Base-by-base conservation (phyloP, 208 protist genomes). In the Crithidia expoeki region DNA sequence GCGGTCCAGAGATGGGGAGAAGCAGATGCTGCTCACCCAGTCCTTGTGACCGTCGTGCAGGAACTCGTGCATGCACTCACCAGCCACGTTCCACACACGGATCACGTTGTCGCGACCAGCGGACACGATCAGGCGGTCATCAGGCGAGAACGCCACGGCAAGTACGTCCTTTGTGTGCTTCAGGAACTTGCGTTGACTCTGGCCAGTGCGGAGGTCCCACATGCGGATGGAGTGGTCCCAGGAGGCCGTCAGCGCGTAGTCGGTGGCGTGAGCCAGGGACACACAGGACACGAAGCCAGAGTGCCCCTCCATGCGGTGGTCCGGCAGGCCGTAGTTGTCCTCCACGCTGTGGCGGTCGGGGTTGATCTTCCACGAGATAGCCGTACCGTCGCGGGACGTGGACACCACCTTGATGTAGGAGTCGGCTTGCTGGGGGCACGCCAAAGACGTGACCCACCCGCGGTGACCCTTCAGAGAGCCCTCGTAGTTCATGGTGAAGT, bases 91-190 rank as follows among this genome's bases (percentile, higher is more conserved):
- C 98, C 98, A 99, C 63, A 95, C 73, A 49, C 97, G 98, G 81
- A 99, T 96, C 50, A 92, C 92, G 77, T 98, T 98, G 90, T 99
- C 99, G 74, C 98, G 94, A 23, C 95, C 97, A 57, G 95, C 98
- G 42, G 98, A 99, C 63, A 99, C 93, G 76, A 99, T 99, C 92
- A 99, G 97, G 73, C 98, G 95, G 91, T 99, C 99, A 77, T 99
- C 98, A n/a, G 92, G 86, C 12, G 98, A 99, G 98, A 99, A 99
- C 72, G 98, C 97, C 63, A 99, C 98, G 51, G 94, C 97, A 40
- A 99, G 92, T 25, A 99, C 98, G 81, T 99, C 98, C 76, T 99
- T 98, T 34, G 79, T 93, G 96, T 99, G 99, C 70, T 96, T 98
- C 34, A 97, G 76, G 90, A 99, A 99, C 77, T 95, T 94, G 82